These are phyloP conservation scores for Lagenidium giganteum DNA, from an alignment of 352 stramenopile genomes.

Conservation along the genomic window DNA sequence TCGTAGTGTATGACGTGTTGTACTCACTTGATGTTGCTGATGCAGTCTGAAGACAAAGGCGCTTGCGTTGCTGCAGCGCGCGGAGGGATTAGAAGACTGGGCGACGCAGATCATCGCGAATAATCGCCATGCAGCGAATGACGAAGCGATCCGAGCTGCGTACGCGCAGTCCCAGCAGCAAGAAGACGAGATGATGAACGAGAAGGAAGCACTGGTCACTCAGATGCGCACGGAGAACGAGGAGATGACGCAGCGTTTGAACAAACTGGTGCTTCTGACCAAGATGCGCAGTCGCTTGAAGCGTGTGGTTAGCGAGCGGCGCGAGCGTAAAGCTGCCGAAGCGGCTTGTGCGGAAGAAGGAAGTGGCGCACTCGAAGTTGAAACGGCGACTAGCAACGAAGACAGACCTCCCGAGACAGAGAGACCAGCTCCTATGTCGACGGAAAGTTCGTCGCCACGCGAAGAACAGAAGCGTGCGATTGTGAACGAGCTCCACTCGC, in stretches of 20 bases:
- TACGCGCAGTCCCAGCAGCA: conserved; percentile 42
- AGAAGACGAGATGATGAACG: conserved; percentile 28
- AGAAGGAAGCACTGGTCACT: conserved; percentile 56
- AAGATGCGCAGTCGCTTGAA: conserved; percentile 51
- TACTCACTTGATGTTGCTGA: not conserved
- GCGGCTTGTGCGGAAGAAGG: not conserved
- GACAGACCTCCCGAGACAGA: conserved; percentile 4
- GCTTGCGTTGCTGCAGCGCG: conserved; percentile 65
- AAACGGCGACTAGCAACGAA: not conserved
- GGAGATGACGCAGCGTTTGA: conserved; percentile 50
- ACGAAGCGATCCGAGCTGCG: conserved; percentile 30
- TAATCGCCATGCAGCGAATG: conserved; percentile 12
- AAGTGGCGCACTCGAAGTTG: not conserved
- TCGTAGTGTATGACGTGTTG: not conserved
- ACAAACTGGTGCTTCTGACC: conserved; percentile 52
- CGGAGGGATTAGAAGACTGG: conserved; percentile 68
- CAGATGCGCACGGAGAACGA: conserved; percentile 60
- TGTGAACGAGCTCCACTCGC: conserved; percentile 72
- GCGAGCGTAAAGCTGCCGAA: conserved; percentile 40
- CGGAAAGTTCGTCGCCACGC: conserved; percentile 24
- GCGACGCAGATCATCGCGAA: conserved; percentile 29
- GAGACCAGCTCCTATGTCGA: conserved; percentile 8
- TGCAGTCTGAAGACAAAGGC: conserved; percentile 67
- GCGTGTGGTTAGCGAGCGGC: conserved; percentile 36
- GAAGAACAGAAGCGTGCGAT: conserved; percentile 61